Evolutionary conservation across 2,329 filamentous ascomycete species (phyloP), one percentile per base, ranked within the genome.

Genomic region (Juglanconis oblonga): DNA sequence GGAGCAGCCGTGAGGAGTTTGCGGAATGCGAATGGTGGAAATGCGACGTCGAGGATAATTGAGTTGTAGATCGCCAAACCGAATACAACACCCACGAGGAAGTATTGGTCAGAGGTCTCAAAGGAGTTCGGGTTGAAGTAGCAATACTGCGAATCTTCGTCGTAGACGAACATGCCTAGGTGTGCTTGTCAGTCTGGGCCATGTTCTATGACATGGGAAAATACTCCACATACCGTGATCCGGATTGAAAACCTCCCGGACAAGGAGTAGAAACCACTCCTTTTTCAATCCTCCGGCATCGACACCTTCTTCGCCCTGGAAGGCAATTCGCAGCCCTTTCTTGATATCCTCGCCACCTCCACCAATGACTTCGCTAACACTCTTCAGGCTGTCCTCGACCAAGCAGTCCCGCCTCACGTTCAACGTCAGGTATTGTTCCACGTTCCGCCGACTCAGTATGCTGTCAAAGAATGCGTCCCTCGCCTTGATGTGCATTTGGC

Each of bases 41-140:
- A 81, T 2, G 91, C 90, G 52, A 97, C 84, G 70, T 97, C 93
- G 17, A 97, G 79, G 66, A 97, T 97, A 0, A 91, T 97, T 2
- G 91, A 96, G 73, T 97, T 97, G 76, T 97, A 96, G 63, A 97
- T 96, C 13, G 93, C 93, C 61, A 97, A 79, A 0, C 93, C 93
- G 57, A 97, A 82, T 7, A 97, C 82, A 11, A 95, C 91, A 1
- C 93, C 93, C 33, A 97, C 90, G 29, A 97, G 81, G 70, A 95
- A 96, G 73, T 91, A 97, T 66, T 96, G 92, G 69, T 97, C 92
- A 0, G 91, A 93, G 0, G 91, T 93, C 72, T 97, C 93, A 67
- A 97, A 92, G 14, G 90, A 91, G 70, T 88, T 86, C 0, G 92
- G 90, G 70, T 97, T 97, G 77, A 97, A 97, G 73, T 97, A 97